Evolutionary conservation across 1,284 basidiomycete genomes (phyloP).

Genomic region (Apiotrichum laibachii): DNA sequence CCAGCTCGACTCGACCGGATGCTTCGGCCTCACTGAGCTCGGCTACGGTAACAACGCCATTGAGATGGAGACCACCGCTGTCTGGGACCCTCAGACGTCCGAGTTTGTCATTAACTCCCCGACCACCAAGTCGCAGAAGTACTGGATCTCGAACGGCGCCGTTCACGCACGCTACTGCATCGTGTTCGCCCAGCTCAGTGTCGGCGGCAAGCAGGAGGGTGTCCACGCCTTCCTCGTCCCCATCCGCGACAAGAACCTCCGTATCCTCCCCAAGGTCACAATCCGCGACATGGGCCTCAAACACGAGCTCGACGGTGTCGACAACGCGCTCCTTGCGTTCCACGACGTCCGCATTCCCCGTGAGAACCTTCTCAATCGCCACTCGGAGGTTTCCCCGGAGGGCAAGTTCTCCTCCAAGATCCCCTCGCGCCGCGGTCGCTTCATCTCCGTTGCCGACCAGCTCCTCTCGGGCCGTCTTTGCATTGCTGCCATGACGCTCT

Average conservation of each 20-base stretch:
- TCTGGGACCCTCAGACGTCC: slow-evolving; percentile 5
- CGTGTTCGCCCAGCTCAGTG: slow-evolving; percentile 16
- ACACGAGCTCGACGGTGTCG: slow-evolving; percentile 16
- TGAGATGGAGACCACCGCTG: slow-evolving; percentile 21
- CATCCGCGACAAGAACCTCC: slow-evolving; percentile 12
- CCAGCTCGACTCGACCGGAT: slow-evolving; percentile 9
- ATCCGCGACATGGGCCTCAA: slow-evolving; percentile 22
- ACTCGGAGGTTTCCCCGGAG: slow-evolving; percentile 12
- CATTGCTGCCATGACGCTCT: slow-evolving; percentile 16
- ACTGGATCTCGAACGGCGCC: slow-evolving; percentile 18
- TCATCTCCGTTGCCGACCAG: slow-evolving; percentile 20
- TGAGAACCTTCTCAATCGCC: slow-evolving; percentile 15
- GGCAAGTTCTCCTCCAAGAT: slow-evolving; percentile 15
- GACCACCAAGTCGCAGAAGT: slow-evolving; percentile 10
- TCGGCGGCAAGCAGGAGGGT: slow-evolving; percentile 12
- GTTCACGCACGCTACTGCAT: slow-evolving; percentile 16
- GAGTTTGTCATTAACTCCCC: slow-evolving; percentile 19
- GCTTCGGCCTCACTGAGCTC: slow-evolving; percentile 15
- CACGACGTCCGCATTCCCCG: slow-evolving; percentile 13
- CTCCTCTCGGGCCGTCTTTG: slow-evolving; percentile 20
- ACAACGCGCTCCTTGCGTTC: slow-evolving; percentile 19
- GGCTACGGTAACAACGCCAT: slow-evolving; percentile 14
- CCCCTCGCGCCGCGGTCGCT: slow-evolving; percentile 14
- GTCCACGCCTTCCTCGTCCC: slow-evolving; percentile 18
- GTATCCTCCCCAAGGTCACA: slow-evolving; percentile 10